These are phyloP conservation scores for Tilletiopsis washingtonensis DNA, from an alignment of 1,284 basidiomycete species.

Conservation along the genomic window DNA sequence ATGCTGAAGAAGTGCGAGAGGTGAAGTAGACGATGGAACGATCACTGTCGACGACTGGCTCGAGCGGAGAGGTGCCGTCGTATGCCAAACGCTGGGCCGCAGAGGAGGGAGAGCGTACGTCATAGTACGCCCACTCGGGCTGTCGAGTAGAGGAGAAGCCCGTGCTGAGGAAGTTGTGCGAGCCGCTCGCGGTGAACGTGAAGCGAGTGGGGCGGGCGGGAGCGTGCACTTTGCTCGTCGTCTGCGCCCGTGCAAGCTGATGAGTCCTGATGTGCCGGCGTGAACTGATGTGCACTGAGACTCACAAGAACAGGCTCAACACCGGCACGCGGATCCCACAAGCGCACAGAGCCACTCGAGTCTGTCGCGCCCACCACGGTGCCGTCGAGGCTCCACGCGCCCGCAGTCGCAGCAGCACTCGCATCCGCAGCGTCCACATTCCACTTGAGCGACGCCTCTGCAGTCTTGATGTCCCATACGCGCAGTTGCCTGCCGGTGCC, in stretches of 20 bases:
- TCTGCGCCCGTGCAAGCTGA: too few species aligned
- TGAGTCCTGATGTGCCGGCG: background rate
- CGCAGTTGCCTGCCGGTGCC: background rate
- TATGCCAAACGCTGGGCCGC: background rate
- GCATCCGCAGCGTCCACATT: background rate
- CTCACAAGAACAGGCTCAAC: too few species aligned
- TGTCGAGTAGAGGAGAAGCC: background rate
- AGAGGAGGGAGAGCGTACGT: background rate
- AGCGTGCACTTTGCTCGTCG: too few species aligned
- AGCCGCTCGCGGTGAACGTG: background rate
- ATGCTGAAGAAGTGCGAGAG: background rate
- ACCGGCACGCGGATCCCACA: background rate
- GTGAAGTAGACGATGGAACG: slow-evolving; percentile 1
- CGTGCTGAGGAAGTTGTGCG: background rate
- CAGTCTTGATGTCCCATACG: background rate
- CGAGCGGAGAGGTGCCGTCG: background rate
- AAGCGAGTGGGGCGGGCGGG: background rate
- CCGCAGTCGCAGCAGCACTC: background rate
- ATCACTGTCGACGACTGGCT: slow-evolving; percentile 3
- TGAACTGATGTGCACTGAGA: background rate
- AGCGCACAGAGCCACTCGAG: background rate
- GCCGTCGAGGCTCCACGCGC: background rate
- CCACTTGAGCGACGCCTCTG: background rate
- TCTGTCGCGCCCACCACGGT: background rate
- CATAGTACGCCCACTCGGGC: background rate